Conservation (phyloP, 176 grass and related monocot genomes). For the Areca catechu region DNA sequence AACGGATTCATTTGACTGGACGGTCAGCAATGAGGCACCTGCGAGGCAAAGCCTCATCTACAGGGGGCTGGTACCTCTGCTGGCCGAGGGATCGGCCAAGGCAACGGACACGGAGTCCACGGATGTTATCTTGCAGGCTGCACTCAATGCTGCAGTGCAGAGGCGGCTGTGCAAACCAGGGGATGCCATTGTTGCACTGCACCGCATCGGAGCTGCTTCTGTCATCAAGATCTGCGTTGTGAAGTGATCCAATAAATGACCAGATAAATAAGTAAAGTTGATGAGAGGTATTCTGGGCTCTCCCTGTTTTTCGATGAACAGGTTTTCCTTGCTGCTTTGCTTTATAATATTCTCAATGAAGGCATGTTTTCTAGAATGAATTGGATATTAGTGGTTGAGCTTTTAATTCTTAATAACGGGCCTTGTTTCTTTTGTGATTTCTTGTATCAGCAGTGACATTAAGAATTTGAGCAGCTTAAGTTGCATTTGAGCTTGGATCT, state of each 20-base stretch:
- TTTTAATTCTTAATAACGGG: too few species aligned
- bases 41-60: constrained; percentile 5
- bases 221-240: constrained; percentile 11
- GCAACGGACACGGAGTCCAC: constrained; percentile 3
- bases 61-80: constrained; percentile 1
- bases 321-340: too few species aligned
- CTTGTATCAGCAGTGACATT: too few species aligned
- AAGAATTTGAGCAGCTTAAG: too few species aligned
- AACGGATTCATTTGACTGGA: constrained; percentile 6
- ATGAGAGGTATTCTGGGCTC: too few species aligned
- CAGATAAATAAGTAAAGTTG: too few species aligned
- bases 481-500: too few species aligned
- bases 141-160: neutral
- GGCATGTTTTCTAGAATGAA: too few species aligned
- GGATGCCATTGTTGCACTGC: constrained; percentile 4
- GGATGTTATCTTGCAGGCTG: neutral
- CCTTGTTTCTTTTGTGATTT: too few species aligned
- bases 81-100: constrained; percentile 5
- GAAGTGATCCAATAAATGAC: neutral
- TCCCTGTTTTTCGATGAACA: too few species aligned
- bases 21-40: neutral
- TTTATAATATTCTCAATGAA: too few species aligned
- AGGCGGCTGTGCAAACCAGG: constrained; percentile 2
- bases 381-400: too few species aligned
- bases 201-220: neutral